A percentile compares a stretch with the other conserved stretches of the same genome.
Evolutionary conservation across 495 filamentous ascomycete species (phyloP).

Genomic region (Hypoxylon perforatum): DNA sequence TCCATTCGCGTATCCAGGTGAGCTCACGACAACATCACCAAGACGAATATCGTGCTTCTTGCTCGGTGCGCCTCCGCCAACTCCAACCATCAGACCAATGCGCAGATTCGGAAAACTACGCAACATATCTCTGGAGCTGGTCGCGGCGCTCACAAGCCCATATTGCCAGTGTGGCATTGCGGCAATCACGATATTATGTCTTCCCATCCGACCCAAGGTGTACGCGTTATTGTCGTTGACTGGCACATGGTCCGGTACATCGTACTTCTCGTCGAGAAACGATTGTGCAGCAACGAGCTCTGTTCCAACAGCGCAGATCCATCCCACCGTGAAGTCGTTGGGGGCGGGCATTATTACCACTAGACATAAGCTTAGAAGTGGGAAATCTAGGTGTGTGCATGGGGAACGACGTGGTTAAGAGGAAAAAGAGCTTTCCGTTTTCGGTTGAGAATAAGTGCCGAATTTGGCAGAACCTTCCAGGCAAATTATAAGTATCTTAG

Average conservation of each 20-base stretch:
- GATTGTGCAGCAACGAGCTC: slow-evolving; percentile 48
- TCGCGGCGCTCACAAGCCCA: slow-evolving; percentile 52
- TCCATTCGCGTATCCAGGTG: slow-evolving; percentile 14
- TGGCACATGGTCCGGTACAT: slow-evolving; percentile 32
- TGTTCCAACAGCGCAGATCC: slow-evolving; percentile 52
- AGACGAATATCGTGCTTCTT: slow-evolving; percentile 49
- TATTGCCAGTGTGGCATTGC: slow-evolving; percentile 52
- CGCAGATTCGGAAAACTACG: slow-evolving; percentile 56
- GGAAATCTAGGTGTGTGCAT: too few relatives aligned
- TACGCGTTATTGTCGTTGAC: slow-evolving; percentile 50
- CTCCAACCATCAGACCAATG: slow-evolving; percentile 61
- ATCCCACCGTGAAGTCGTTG: slow-evolving; percentile 47
- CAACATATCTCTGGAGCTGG: slow-evolving; percentile 51
- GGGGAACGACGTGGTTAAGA: too few relatives aligned
- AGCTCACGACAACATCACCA: slow-evolving; percentile 44
- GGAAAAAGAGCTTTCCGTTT: too few relatives aligned
- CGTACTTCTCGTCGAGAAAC: slow-evolving; percentile 53
- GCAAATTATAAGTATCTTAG: too few relatives aligned
- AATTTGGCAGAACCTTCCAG: too few relatives aligned
- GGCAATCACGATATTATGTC: slow-evolving; percentile 55
- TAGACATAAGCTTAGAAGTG: too few relatives aligned
- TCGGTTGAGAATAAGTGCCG: too few relatives aligned
- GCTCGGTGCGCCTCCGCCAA: slow-evolving; percentile 57
- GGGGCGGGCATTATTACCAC: too few relatives aligned
- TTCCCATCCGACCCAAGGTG: slow-evolving; percentile 47